Conservation (phyloP, 2,329 filamentous ascomycete species). For the Xylaria sp. region DNA sequence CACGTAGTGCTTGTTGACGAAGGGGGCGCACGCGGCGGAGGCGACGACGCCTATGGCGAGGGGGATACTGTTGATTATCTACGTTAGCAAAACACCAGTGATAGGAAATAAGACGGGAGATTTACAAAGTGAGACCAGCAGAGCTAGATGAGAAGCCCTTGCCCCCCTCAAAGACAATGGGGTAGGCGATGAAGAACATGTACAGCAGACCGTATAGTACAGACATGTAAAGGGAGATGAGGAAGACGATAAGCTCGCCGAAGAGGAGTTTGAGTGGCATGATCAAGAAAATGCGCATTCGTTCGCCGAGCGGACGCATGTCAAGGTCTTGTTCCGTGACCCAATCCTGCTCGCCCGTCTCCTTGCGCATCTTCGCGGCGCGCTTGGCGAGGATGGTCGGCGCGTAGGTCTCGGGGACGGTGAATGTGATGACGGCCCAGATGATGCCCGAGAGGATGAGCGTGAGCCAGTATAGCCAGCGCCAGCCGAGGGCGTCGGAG, state of each 20-base stretch:
- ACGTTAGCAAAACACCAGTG: conserved; percentile 24
- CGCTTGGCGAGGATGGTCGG: conserved; percentile 78
- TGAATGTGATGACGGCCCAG: conserved; percentile 84
- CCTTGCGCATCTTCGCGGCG: conserved; percentile 76
- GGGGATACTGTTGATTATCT: conserved; percentile 64
- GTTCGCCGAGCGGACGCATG: conserved; percentile 73
- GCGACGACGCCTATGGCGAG: conserved; percentile 78
- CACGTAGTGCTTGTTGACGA: conserved; percentile 86
- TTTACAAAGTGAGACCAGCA: conserved; percentile 81
- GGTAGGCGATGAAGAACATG: conserved; percentile 80
- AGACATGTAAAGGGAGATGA: conserved; percentile 87
- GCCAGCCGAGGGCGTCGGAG: conserved; percentile 75
- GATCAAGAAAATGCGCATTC: conserved; percentile 78
- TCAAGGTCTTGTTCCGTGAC: conserved; percentile 87
- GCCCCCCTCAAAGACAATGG: conserved; percentile 78
- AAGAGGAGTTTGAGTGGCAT: conserved; percentile 89
- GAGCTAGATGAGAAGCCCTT: conserved; percentile 80
- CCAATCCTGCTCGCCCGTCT: conserved; percentile 73
- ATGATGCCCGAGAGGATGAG: conserved; percentile 77
- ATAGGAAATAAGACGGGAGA: background rate
- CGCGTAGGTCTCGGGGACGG: conserved; percentile 90
- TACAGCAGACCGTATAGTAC: conserved; percentile 80
- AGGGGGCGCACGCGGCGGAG: conserved; percentile 73
- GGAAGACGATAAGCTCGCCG: conserved; percentile 83
- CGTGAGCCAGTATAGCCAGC: conserved; percentile 90